Evolutionary conservation across 2,329 filamentous ascomycete genomes (phyloP).

Genomic region (Fusarium sulawesiense): DNA sequence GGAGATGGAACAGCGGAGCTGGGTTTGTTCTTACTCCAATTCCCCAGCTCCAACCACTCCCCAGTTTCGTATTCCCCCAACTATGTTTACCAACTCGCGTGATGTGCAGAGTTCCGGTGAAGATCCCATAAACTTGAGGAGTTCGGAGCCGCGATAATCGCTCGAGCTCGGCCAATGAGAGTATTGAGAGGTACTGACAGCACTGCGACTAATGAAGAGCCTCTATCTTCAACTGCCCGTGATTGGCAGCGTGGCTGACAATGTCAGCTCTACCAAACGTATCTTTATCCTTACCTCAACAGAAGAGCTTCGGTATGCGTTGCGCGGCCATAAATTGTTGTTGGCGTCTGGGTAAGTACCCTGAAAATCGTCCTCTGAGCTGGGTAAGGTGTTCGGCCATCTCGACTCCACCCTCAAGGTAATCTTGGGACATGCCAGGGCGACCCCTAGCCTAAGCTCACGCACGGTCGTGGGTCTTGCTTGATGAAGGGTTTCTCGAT

Average conservation of each 20-base stretch:
- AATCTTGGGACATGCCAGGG: constrained; percentile 38
- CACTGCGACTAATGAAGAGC: constrained; percentile 17
- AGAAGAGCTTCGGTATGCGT: background rate
- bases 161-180: constrained; percentile 14
- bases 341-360: constrained; percentile 20
- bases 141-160: constrained; percentile 35
- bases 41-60: constrained; percentile 11
- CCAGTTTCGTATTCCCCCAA: constrained; percentile 10
- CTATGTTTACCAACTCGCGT: background rate
- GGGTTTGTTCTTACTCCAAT: constrained; percentile 12
- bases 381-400: constrained; percentile 42
- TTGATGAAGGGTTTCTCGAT: constrained; percentile 39
- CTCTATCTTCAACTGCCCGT: constrained; percentile 29
- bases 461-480: constrained; percentile 38
- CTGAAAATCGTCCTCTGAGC: constrained; percentile 38
- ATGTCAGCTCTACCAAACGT: constrained; percentile 3
- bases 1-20: constrained; percentile 5
- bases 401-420: constrained; percentile 40
- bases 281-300: constrained; percentile 4
- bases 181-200: constrained; percentile 19
- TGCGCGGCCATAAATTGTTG: constrained; percentile 1
- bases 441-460: constrained; percentile 35
- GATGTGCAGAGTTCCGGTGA: constrained; percentile 10
- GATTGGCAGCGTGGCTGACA: constrained; percentile 30
- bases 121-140: constrained; percentile 10